Base-by-base conservation (phyloP, 1,284 basidiomycete species). In the Ustilago curta region DNA sequence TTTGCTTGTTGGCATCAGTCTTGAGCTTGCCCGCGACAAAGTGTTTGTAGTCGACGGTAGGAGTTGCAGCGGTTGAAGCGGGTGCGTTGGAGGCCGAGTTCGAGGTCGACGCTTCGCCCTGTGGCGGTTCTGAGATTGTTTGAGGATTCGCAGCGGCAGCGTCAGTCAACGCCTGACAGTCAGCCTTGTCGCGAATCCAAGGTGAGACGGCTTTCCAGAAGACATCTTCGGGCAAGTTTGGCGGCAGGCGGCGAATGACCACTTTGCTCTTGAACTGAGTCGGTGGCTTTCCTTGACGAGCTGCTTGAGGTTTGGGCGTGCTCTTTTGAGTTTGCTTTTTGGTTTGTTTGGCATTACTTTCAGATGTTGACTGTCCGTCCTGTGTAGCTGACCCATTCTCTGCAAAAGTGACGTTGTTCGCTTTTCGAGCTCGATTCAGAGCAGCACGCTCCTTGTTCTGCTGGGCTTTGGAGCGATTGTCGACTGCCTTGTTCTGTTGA, bases 151-250 rank as follows among this genome's bases (percentile, higher is more conserved):
- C 23, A 8, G 35, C 74, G 57, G 54, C 42, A 49, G 85, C 89
- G 4, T 45, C 8, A 4, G 42, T 89, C 3, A 45, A 21, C 3
- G 52, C 53, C 39, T 57, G 49, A 8, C 61, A 64, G 23, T 91
- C 91, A 91, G 93, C 8, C 86, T 84, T 35, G 89, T 72, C 59
- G 18, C 69, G 88, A 18, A 96, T 90, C 94, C 94, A 98, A 2
- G 88, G 86, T 58, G 90, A 88, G 4, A 96, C 93, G 69, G 92
- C 93, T 78, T 91, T 89, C 96, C 96, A 98, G 86, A 99, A 98
- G 54, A 96, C 87, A 1, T 91, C 90, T 80, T 95, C 94, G 2
- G 96, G 95, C 1, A 99, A 87, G 78, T 94, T 95, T 9, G 95
- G 92, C 1, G 96, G 96, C 8, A 98, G 88, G 25, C 94, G 87